Evolutionary conservation across 2,329 filamentous ascomycete genomes (phyloP).

Genomic region (Blastomyces percursus): DNA sequence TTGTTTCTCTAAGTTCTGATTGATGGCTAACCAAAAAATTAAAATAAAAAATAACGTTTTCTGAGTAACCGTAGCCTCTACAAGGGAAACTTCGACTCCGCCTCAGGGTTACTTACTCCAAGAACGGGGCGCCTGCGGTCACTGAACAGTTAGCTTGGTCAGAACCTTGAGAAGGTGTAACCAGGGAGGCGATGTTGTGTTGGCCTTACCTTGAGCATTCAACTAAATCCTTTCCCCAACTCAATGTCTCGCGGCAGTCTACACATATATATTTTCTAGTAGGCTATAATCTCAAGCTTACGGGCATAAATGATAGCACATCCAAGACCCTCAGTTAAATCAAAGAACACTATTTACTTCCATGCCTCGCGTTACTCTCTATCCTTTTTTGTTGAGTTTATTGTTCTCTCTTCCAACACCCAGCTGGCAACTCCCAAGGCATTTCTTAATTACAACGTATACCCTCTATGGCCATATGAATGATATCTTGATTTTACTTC

Average conservation of each 20-base stretch:
- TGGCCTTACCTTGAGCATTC: not conserved
- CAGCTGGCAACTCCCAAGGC: not conserved
- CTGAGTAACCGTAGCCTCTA: constrained; percentile 46
- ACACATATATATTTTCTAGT: not conserved
- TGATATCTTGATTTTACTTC: not conserved
- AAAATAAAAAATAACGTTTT: not conserved
- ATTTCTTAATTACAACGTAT: not conserved
- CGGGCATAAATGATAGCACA: constrained; percentile 3
- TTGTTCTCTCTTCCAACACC: not conserved
- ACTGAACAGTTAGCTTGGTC: constrained; percentile 96
- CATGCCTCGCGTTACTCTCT: not conserved
- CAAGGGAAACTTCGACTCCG: constrained; percentile 62
- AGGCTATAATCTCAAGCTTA: not conserved
- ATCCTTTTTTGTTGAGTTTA: not conserved
- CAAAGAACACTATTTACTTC: not conserved
- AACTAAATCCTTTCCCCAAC: not conserved
- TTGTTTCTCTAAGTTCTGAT: not conserved
- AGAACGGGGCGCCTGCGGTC: constrained; percentile 57
- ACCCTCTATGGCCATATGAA: not conserved
- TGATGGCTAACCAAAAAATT: not conserved
- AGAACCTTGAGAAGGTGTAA: constrained; percentile 46
- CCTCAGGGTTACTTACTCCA: constrained; percentile 70
- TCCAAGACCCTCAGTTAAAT: constrained; percentile 2
- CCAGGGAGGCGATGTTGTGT: not conserved
- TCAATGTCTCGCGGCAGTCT: not conserved